Conservation (phyloP, 345 rosid species). For the Salix udensis region DNA sequence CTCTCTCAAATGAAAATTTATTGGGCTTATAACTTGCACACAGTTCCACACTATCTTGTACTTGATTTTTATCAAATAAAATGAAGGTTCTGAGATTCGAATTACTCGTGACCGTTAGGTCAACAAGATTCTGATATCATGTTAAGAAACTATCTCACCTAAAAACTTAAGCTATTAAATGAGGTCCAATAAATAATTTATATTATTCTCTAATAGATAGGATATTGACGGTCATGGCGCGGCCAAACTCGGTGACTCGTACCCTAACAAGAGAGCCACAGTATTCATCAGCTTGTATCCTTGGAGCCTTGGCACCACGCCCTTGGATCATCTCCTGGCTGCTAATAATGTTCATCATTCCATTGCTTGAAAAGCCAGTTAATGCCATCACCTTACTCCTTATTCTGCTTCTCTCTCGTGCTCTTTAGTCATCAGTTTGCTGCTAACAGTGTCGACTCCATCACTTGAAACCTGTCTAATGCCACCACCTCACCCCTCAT, state of each 20-base stretch:
- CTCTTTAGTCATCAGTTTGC: background rate
- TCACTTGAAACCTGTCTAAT: background rate
- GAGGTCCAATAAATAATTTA: too few relatives aligned
- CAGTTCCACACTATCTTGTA: rapidly evolving
- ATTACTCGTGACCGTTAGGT: too few relatives aligned
- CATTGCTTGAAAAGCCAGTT: too few relatives aligned
- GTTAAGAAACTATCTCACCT: too few relatives aligned
- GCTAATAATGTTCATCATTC: background rate
- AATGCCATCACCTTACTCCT: background rate
- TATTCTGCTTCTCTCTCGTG: background rate
- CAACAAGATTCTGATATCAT: too few relatives aligned
- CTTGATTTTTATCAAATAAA: too few relatives aligned
- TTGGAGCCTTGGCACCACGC: too few relatives aligned
- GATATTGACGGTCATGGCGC: background rate
- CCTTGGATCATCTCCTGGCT: background rate
- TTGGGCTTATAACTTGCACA: too few relatives aligned
- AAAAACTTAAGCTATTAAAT: too few relatives aligned
- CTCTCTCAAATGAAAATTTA: too few relatives aligned
- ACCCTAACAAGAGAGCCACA: background rate
- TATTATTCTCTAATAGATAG: too few relatives aligned
- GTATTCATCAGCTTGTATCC: background rate
- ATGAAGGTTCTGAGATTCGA: too few relatives aligned
- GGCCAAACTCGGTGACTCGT: background rate
- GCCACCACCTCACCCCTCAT: background rate
- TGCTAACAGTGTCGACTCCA: background rate